Evolutionary conservation across 2,329 filamentous ascomycete species (phyloP), one percentile per base, ranked within the genome.

Genomic region (Aspergillus ustus): DNA sequence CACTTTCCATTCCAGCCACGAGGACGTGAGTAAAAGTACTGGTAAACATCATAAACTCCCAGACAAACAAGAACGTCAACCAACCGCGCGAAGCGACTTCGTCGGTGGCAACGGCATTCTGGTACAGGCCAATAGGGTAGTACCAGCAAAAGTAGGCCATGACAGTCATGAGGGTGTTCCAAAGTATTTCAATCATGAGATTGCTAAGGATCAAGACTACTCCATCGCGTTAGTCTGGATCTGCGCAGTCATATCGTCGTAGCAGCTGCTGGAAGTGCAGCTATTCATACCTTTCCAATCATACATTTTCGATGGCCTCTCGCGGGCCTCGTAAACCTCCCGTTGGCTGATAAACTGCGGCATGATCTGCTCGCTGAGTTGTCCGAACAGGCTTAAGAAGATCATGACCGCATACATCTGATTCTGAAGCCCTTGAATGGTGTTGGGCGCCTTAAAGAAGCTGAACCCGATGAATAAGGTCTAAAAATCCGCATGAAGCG

Each of bases 321-420:
- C 92, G 56, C 91, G 91, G 46, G 90, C 90, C 76, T 96, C 92
- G 77, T 95, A 96, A 0, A 96, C 82, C 9, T 89, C 85, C 55
- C 92, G 87, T 72, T 94, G 91, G 17, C 88, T 88, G 68, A 94
- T 89, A 70, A 96, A 95, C 66, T 92, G 87, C 1, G 92, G 92
- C 89, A 95, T 93, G 52, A 74, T 70, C 72, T 84, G 74, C 57
- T 75, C 71, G 25, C 73, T 67, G 7, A 77, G 52, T 0, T 70
- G 68, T 4, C 67, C 67, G 67, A 95, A 95, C 71, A 95, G 87
- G 40, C 89, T 92, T 28, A 89, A 81, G 46, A 93, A 78, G 83
- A 93, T 89, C 84, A 95, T 95, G 67, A 95, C 88, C 69, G 87
- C 85, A 73, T 93, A 95, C 85, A 93, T 90, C 71, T 93, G 89